Percentiles rank a stretch among this genome's conserved stretches.
Evolutionary conservation across 1,284 basidiomycete species (phyloP).

Genomic region (Rhodotorula mucilaginosa): DNA sequence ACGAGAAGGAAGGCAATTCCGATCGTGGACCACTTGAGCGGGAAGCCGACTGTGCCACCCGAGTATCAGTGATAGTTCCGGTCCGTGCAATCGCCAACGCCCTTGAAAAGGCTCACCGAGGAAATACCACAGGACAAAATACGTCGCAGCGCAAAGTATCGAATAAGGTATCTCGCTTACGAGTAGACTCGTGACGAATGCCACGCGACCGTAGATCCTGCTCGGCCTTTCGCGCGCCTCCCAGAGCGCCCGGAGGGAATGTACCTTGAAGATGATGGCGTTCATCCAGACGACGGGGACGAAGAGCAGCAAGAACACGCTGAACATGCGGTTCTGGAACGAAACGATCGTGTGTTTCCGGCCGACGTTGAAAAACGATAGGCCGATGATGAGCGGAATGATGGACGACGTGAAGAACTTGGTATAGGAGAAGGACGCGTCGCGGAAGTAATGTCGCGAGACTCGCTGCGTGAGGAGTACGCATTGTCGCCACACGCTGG

Average conservation of each 20-base stretch:
- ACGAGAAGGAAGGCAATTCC: slow-evolving; percentile 56
- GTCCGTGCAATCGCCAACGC: slow-evolving; percentile 54
- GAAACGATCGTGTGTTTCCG: slow-evolving; percentile 53
- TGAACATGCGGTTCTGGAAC: slow-evolving; percentile 79
- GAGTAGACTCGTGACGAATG: slow-evolving; percentile 71
- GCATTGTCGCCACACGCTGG: slow-evolving; percentile 57
- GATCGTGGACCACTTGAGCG: slow-evolving; percentile 52
- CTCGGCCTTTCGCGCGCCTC: slow-evolving; percentile 45
- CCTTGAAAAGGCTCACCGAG: slow-evolving; percentile 58
- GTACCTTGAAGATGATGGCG: slow-evolving; percentile 48
- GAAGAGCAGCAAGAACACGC: slow-evolving; percentile 55
- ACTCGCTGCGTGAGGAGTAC: slow-evolving; percentile 60
- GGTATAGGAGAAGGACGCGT: slow-evolving; percentile 71
- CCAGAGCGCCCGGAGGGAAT: slow-evolving; percentile 38
- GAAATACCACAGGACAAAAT: slow-evolving; percentile 62
- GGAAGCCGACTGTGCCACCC: slow-evolving; percentile 26
- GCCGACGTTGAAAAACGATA: slow-evolving; percentile 59
- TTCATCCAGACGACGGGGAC: slow-evolving; percentile 46
- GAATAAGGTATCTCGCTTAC: slow-evolving; percentile 79
- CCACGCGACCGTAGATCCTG: slow-evolving; percentile 67
- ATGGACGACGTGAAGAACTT: slow-evolving; percentile 59
- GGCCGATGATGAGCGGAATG: slow-evolving; percentile 53
- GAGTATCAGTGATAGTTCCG: neutral
- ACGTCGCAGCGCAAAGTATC: slow-evolving; percentile 63
- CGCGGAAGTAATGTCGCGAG: slow-evolving; percentile 60